Conservation (phyloP, 345 rosid genomes). For the Capsella bursapastoris region DNA sequence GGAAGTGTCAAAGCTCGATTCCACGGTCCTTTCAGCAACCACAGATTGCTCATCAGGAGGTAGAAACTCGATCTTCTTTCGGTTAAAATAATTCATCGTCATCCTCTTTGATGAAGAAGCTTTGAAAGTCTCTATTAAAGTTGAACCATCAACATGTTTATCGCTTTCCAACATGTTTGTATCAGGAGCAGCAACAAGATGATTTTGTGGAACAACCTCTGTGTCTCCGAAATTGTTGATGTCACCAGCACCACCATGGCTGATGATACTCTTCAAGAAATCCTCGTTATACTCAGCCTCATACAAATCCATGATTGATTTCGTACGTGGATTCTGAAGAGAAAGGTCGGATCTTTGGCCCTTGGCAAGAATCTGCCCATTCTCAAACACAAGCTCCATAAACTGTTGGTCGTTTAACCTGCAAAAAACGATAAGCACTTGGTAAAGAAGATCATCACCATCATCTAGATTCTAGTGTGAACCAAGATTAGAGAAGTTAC, state of each 20-base stretch:
- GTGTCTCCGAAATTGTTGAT: slow-evolving; percentile 29
- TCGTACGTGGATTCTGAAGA: slow-evolving; percentile 34
- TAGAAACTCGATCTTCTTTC: slow-evolving; percentile 21
- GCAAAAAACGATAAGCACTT: slow-evolving; percentile 19
- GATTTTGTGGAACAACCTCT: slow-evolving; percentile 31
- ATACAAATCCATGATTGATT: slow-evolving; percentile 42
- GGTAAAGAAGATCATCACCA: slow-evolving; percentile 38
- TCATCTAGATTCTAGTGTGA: neutral
- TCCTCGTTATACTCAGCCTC: slow-evolving; percentile 43
- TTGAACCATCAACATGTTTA: slow-evolving; percentile 5
- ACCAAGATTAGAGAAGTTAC: slow-evolving; percentile 35
- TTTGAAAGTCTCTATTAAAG: slow-evolving; percentile 20
- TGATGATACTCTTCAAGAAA: slow-evolving; percentile 30
- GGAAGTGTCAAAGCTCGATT: slow-evolving; percentile 3
- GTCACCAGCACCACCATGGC: neutral
- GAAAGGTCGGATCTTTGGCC: slow-evolving; percentile 31
- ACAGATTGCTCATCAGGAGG: slow-evolving; percentile 46
- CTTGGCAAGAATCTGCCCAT: slow-evolving; percentile 43
- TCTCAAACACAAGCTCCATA: slow-evolving; percentile 46
- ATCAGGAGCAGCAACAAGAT: slow-evolving; percentile 9
- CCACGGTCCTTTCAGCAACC: slow-evolving; percentile 18
- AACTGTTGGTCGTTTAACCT: slow-evolving; percentile 40
- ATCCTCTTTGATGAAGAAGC: slow-evolving; percentile 22
- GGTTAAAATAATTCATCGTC: slow-evolving; percentile 15
- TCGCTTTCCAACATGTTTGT: slow-evolving; percentile 17